A percentile compares a stretch with the other conserved stretches of the same genome.
These are phyloP conservation scores for Emiliania huxleyi DNA, from an alignment of 78 protist species.

Conservation along the genomic window DNA sequence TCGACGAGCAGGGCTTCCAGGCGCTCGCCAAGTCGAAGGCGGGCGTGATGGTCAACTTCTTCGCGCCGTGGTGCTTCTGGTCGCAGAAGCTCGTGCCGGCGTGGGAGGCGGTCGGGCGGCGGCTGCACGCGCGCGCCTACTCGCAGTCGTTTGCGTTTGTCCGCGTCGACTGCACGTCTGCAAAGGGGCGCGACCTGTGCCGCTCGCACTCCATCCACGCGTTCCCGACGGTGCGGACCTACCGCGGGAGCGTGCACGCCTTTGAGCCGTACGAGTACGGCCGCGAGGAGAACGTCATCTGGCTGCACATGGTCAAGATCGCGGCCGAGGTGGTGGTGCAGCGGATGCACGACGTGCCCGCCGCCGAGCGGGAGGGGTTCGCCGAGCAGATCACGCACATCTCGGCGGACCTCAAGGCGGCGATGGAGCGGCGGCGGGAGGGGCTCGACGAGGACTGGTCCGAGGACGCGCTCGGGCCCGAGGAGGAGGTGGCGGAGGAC, in stretches of 20 bases:
- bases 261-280: constrained; percentile 19
- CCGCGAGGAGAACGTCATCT: constrained; percentile 6
- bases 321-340: constrained; percentile 7
- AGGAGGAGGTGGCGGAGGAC: constrained; percentile 7
- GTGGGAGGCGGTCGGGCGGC: not conserved
- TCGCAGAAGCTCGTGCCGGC: not conserved
- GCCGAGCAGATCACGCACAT: not conserved
- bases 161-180: not conserved
- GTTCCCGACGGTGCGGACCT: not conserved
- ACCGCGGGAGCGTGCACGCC: not conserved
- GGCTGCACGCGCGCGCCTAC: not conserved
- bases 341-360: not conserved
- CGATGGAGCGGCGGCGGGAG: not conserved
- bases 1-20: not conserved
- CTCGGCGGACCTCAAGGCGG: not conserved
- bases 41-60: not conserved
- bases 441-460: constrained; percentile 22
- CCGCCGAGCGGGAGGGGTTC: not conserved
- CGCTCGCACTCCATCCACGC: not conserved
- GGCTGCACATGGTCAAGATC: constrained; percentile 14
- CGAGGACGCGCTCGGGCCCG: not conserved
- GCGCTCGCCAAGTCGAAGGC: not conserved
- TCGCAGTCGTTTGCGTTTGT: not conserved
- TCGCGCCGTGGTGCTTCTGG: constrained; percentile 33
- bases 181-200: not conserved